Evolutionary conservation across 768 basidiomycete species (phyloP), one percentile per base, ranked within the genome.

Genomic region (Pleurotus tuoliensis): DNA sequence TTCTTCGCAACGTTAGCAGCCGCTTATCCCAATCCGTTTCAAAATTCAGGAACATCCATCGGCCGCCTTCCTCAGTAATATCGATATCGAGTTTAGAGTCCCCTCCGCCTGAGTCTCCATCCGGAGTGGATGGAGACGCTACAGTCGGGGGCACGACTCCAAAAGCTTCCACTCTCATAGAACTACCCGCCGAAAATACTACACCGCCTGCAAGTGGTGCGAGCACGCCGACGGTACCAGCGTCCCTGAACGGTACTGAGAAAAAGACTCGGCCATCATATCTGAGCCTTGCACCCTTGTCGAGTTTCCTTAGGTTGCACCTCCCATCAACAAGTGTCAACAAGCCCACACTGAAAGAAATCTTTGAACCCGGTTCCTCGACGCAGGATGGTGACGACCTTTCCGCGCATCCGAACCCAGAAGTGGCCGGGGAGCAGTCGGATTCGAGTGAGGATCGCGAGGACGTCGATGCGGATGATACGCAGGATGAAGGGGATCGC

Each of bases 251-350:
- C 3, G 48, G 38, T 22, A 18, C 39, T 24, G 38, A 53, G 39
- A 77, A 66, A 66, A 78, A 70, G 62, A 64, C 68, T 37, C 75
- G 74, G 47, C 71, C 76, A 37, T 83, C 84, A 20, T 53, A 53
- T 72, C 79, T 85, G 62, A 82, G 76, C 60, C 78, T 88, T 60
- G 78, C 81, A 47, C 82, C 86, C 4, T 77, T 89, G 39, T 75
- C 86, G 45, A 84, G 81, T 25, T 61, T 61, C 46, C 60, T 61
- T 9, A 44, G 54, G 39, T 53, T 39, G 37, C 51, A 38, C 22
- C 27, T 53, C n/a, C 51, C 51, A 24, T 53, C 51, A 16, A 41
- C 40, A 16, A 49, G 60, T 48, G 50, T 59, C 43, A 55, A 20
- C 41, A 41, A 53, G 24, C 24, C 45, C 15, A 46, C 53, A 27